Conservation (phyloP, 2,329 filamentous ascomycete genomes). For the Leptographium flavum region DNA sequence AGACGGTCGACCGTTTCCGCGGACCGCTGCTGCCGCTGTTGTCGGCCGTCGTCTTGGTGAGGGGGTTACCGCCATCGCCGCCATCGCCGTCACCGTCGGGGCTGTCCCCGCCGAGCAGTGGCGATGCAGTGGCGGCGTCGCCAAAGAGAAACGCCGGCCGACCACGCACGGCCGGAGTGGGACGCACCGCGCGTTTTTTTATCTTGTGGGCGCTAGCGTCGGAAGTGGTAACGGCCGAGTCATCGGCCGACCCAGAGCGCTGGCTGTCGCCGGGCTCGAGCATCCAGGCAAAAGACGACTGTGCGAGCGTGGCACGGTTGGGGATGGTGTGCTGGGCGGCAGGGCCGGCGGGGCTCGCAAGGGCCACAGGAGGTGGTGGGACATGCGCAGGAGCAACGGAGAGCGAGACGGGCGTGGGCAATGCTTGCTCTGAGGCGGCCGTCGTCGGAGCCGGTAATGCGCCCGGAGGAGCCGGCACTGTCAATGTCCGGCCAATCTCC, state of each 20-base stretch:
- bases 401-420: too few relatives aligned
- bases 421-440: too few relatives aligned
- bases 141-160: constrained; percentile 47
- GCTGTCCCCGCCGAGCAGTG: constrained; percentile 16
- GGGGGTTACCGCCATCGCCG: background rate
- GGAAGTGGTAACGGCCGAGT: too few relatives aligned
- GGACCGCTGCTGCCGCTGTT: constrained; percentile 11
- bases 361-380: background rate
- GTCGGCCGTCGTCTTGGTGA: background rate
- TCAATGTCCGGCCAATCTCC: too few relatives aligned
- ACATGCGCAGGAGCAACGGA: too few relatives aligned
- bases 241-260: background rate
- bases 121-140: constrained; percentile 24
- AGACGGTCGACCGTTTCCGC: constrained; percentile 16
- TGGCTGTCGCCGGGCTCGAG: constrained; percentile 43
- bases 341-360: background rate
- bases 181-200: constrained; percentile 11
- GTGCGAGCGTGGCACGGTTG: constrained; percentile 51
- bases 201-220: background rate
- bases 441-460: constrained; percentile 11
- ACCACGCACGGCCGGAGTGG: constrained; percentile 28
- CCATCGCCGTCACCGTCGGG: constrained; percentile 14
- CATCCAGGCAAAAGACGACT: constrained; percentile 72
- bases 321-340: constrained; percentile 29
- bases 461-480: too few relatives aligned